Percentiles rank a stretch among this genome's conserved stretches.
Conservation (phyloP, 805 yeast genomes). For the Zygosaccharomyces rouxii region DNA sequence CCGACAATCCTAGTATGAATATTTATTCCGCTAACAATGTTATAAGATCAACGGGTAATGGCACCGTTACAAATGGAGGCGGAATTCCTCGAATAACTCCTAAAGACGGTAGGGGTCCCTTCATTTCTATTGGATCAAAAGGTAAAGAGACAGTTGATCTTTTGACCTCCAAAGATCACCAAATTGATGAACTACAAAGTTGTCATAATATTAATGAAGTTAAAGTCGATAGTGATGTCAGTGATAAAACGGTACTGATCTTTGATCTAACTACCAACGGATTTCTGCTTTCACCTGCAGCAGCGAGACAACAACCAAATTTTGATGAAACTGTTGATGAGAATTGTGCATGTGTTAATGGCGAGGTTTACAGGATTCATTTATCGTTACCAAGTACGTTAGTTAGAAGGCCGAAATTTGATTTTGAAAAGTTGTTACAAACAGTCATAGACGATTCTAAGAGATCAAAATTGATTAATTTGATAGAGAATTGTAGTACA, state of each 20-base stretch:
- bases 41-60: neutral
- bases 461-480: conserved; percentile 14
- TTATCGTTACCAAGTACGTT: conserved; percentile 33
- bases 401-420: conserved; percentile 30
- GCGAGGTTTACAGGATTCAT: conserved; percentile 23
- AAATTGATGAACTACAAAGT: conserved; percentile 12
- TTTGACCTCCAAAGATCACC: conserved; percentile 9
- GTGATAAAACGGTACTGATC: conserved; percentile 16
- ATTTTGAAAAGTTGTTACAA: conserved; percentile 26
- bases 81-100: conserved; percentile 1
- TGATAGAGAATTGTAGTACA: conserved; percentile 16
- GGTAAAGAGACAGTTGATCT: conserved; percentile 7
- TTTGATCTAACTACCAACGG: conserved; percentile 25
- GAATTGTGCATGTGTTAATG: conserved; percentile 5
- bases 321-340: neutral
- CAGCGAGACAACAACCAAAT: conserved; percentile 2
- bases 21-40: conserved; percentile 2
- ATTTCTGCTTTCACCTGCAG: conserved; percentile 15
- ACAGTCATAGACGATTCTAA: conserved; percentile 24
- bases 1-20: neutral
- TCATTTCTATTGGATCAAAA: neutral
- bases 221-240: conserved; percentile 1
- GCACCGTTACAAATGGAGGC: neutral
- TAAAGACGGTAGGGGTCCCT: neutral
- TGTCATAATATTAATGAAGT: conserved; percentile 8